These are phyloP conservation scores for Ophiostoma triangulosporum DNA, from an alignment of 2,329 filamentous ascomycete species.

Conservation along the genomic window DNA sequence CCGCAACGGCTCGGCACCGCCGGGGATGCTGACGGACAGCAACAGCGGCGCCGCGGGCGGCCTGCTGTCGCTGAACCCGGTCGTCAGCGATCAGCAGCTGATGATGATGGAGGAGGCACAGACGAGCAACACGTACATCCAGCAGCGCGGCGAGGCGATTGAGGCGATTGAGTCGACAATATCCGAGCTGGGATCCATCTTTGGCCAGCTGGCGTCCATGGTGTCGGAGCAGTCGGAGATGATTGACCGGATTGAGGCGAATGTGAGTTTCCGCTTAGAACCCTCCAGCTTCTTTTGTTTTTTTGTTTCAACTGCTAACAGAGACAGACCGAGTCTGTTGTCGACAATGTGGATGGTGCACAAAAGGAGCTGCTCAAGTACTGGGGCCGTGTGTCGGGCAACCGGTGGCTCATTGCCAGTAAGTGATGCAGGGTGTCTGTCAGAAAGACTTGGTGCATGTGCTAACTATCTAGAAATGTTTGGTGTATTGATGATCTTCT, in stretches of 20 bases:
- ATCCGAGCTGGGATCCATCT: slow-evolving; percentile 58
- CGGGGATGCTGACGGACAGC: slow-evolving; percentile 4
- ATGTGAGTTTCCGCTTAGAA: slow-evolving; percentile 10
- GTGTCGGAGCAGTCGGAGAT: slow-evolving; percentile 95
- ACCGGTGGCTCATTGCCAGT: slow-evolving; percentile 81
- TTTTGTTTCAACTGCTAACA: not conserved
- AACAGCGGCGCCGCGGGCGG: slow-evolving; percentile 42
- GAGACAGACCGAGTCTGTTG: slow-evolving; percentile 69
- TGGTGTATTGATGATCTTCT: slow-evolving; percentile 90
- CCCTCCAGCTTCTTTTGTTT: not conserved
- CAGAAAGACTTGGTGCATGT: not conserved
- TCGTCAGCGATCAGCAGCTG: slow-evolving; percentile 67
- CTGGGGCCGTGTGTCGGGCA: slow-evolving; percentile 86
- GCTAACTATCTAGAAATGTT: slow-evolving; percentile 43
- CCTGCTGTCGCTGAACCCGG: slow-evolving; percentile 70
- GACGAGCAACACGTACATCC: slow-evolving; percentile 75
- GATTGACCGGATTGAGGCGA: slow-evolving; percentile 38
- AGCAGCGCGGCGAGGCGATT: slow-evolving; percentile 87
- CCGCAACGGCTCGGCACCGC: slow-evolving; percentile 9
- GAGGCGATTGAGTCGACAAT: slow-evolving; percentile 96
- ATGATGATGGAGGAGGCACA: slow-evolving; percentile 90
- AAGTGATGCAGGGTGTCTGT: not conserved
- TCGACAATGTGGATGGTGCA: slow-evolving; percentile 95
- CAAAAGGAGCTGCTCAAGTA: slow-evolving; percentile 94
- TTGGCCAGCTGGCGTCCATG: slow-evolving; percentile 69